Percentiles rank a stretch among this genome's conserved stretches.
Conservation (phyloP, 1,139 yeast species). For the Suhomyces bolitotheri region DNA sequence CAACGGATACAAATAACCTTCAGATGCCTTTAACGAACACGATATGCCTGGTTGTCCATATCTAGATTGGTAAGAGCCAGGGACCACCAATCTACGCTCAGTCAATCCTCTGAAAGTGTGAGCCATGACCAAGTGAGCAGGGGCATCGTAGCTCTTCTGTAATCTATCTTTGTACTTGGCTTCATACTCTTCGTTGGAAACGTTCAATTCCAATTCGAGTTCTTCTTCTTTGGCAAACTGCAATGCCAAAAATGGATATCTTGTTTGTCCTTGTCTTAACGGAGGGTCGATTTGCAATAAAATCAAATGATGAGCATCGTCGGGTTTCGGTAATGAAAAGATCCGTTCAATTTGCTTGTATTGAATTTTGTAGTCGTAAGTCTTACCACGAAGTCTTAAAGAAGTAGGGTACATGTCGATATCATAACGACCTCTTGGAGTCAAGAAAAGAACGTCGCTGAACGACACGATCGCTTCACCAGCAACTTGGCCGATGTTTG, state of each 20-base stretch:
- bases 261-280: slow-evolving; percentile 84
- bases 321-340: slow-evolving; percentile 90
- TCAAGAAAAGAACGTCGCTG: slow-evolving; percentile 85
- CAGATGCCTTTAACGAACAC: slow-evolving; percentile 92
- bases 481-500: slow-evolving; percentile 94
- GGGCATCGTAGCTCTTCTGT: slow-evolving; percentile 75
- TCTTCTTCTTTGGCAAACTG: slow-evolving; percentile 91
- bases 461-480: slow-evolving; percentile 98
- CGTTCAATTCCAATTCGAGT: slow-evolving; percentile 83
- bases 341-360: slow-evolving; percentile 88
- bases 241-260: slow-evolving; percentile 87
- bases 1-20: slow-evolving; percentile 87
- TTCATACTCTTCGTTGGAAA: slow-evolving; percentile 80
- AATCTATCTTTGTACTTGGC: slow-evolving; percentile 74
- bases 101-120: slow-evolving; percentile 90
- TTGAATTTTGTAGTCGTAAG: slow-evolving; percentile 94
- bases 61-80: slow-evolving; percentile 79
- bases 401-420: slow-evolving; percentile 90
- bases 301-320: slow-evolving; percentile 84
- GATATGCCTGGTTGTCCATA: slow-evolving; percentile 80
- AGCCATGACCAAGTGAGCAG: slow-evolving; percentile 82
- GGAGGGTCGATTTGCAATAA: slow-evolving; percentile 96
- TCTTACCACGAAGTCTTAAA: slow-evolving; percentile 92
- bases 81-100: slow-evolving; percentile 79
- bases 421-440: slow-evolving; percentile 98